Conservation (phyloP, 495 filamentous ascomycete genomes). For the Rostrohypoxylon terebratum region DNA sequence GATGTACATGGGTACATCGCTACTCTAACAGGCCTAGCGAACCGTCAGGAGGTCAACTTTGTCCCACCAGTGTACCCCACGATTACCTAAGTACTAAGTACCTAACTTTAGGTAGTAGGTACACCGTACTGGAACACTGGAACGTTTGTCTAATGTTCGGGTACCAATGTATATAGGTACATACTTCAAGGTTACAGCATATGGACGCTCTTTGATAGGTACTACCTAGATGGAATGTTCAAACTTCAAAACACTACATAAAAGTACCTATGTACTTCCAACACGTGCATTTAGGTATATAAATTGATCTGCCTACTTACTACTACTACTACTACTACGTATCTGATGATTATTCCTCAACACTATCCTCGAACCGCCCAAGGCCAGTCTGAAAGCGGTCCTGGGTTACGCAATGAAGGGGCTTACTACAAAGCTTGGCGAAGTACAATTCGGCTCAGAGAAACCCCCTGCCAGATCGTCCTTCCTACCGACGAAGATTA, state of each 20-base stretch:
- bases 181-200: too few species aligned
- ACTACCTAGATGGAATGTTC: too few species aligned
- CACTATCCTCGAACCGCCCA: not conserved
- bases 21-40: not conserved
- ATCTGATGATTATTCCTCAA: not conserved
- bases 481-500: constrained; percentile 39
- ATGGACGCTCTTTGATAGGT: not conserved
- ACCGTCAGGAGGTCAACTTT: not conserved
- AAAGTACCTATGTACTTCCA: not conserved
- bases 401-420: constrained; percentile 11
- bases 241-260: too few species aligned
- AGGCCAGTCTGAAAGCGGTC: not conserved
- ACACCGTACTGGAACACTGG: too few species aligned
- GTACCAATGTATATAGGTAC: not conserved
- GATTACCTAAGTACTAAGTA: constrained; percentile 20
- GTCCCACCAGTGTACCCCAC: constrained; percentile 2
- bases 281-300: not conserved
- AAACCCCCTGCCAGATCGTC: constrained; percentile 38
- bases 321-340: too few species aligned
- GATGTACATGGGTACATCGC: constrained; percentile 34
- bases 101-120: too few species aligned
- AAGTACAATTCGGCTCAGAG: constrained; percentile 14
- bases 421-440: constrained; percentile 27
- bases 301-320: not conserved
- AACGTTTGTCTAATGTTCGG: not conserved